phyloP scores from a whole-genome alignment of 2,329 filamentous ascomycete species.

The Arthrobotrys megalospora region DNA sequence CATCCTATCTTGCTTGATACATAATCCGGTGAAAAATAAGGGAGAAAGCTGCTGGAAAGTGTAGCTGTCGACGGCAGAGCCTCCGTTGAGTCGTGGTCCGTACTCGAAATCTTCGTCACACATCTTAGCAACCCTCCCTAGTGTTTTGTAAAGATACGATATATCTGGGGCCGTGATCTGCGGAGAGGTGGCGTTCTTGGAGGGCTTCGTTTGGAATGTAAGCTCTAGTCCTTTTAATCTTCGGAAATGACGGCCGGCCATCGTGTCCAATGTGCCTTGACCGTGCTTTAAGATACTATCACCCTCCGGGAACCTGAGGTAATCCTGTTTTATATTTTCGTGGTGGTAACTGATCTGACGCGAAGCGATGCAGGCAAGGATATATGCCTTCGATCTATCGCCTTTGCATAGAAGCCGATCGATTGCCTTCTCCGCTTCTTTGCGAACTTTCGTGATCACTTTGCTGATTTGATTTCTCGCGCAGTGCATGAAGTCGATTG shows the following conservation, averaged over 20 bases:
- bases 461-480: background rate
- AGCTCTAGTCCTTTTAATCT: background rate
- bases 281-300: background rate
- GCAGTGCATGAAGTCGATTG: background rate
- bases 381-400: conserved; percentile 1
- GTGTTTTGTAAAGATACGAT: background rate
- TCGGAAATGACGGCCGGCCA: background rate
- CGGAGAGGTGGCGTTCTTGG: background rate
- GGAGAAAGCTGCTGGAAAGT: background rate
- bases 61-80: background rate
- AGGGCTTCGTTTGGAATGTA: background rate
- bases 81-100: background rate
- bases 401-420: background rate
- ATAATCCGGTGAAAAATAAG: background rate
- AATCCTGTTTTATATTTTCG: background rate
- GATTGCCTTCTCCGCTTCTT: background rate
- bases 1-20: background rate
- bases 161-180: background rate
- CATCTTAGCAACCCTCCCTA: background rate
- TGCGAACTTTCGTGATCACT: background rate
- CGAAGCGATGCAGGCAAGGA: background rate
- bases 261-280: background rate
- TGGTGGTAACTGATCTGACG: background rate
- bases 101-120: background rate
- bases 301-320: background rate